These are phyloP conservation scores for Aspergillus niger DNA, from an alignment of 2,329 filamentous ascomycete genomes.

Conservation along the genomic window DNA sequence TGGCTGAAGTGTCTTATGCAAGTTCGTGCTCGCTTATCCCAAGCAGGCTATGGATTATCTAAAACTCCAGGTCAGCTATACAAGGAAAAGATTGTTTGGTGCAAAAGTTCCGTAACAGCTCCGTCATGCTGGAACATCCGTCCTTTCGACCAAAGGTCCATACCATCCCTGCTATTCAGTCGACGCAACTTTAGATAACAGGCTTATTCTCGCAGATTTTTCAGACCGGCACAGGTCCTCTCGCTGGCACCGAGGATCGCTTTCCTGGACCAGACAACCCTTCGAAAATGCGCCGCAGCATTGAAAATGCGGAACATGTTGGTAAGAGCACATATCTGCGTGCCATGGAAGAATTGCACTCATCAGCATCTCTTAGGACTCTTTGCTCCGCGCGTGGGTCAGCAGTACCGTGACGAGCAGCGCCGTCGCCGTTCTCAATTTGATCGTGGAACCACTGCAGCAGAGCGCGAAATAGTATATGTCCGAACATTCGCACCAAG, in stretches of 20 bases:
- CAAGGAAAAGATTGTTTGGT: slow-evolving; percentile 90
- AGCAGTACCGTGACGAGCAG: slow-evolving; percentile 73
- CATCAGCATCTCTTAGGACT: slow-evolving; percentile 44
- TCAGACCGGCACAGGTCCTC: slow-evolving; percentile 51
- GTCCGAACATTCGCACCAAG: slow-evolving; percentile 27
- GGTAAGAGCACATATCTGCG: slow-evolving; percentile 55
- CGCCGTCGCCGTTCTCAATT: slow-evolving; percentile 75
- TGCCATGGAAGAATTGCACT: background rate
- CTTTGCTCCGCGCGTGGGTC: slow-evolving; percentile 76
- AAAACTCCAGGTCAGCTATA: slow-evolving; percentile 63
- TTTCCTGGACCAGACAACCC: slow-evolving; percentile 82
- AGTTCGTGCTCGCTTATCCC: slow-evolving; percentile 58
- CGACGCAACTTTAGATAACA: background rate
- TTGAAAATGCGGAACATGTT: slow-evolving; percentile 82
- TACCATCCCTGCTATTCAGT: background rate
- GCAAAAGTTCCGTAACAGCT: slow-evolving; percentile 95
- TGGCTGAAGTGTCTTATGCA: slow-evolving; percentile 92
- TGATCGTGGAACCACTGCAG: slow-evolving; percentile 76
- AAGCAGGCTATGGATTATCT: slow-evolving; percentile 13
- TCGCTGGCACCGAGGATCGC: slow-evolving; percentile 69
- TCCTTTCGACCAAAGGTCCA: slow-evolving; percentile 81
- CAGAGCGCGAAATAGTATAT: slow-evolving; percentile 61
- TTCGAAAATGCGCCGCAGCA: slow-evolving; percentile 83
- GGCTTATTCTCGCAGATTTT: slow-evolving; percentile 51
- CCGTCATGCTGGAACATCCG: slow-evolving; percentile 84